Base-by-base conservation (phyloP, 352 stramenopile species). In the Hyaloperonospora brassicae region DNA sequence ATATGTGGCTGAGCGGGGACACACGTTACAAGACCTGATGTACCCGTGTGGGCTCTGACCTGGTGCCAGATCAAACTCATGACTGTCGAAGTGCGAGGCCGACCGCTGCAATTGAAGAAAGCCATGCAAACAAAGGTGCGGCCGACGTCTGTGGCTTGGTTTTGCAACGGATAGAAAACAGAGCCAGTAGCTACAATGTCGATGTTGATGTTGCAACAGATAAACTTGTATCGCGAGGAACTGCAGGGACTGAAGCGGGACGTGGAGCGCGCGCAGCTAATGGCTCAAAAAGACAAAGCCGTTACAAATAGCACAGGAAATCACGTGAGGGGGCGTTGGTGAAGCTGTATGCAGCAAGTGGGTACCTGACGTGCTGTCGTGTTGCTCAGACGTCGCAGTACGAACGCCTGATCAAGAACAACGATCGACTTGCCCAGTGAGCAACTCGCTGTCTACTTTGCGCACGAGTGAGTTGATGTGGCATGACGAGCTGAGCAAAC, bases 221-320 rank as follows among this genome's bases (percentile, higher is more conserved):
- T 87, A 31, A 83, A 84, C 50, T 50, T 87, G 58, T 87, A 87
- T 55, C 72, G 73, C 43, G 73, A 88, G 17, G 80, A 90, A 48
- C 55, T 90, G 10, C 66, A 86, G 50, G 80, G 80, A 0, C 64
- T 90, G 11, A 62, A 77, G 31, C 77, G 78, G 2, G 80, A 90
- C 57, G 59, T 88, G 27, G 80, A 90, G 47, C 68, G 80, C 4
- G 77, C 80, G 11, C 76, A 86, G 47, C 59, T 90, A 9, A 80
- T 88, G 76, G 71, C 76, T 27, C 70, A 66, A 35, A 73, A 86
- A 35, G 61, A 41, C 7, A 82, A 79, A 17, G 57, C 57, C 0
- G 56, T 64, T 1, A 64, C 60, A 2, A 47, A 51, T 31, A 31
- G 27, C 9, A 51, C 49, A 8, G 60, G 55, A 4, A 73, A 56